Evolutionary conservation across 495 filamentous ascomycete species (phyloP).

Genomic region (Penicillium atrosanguineum): DNA sequence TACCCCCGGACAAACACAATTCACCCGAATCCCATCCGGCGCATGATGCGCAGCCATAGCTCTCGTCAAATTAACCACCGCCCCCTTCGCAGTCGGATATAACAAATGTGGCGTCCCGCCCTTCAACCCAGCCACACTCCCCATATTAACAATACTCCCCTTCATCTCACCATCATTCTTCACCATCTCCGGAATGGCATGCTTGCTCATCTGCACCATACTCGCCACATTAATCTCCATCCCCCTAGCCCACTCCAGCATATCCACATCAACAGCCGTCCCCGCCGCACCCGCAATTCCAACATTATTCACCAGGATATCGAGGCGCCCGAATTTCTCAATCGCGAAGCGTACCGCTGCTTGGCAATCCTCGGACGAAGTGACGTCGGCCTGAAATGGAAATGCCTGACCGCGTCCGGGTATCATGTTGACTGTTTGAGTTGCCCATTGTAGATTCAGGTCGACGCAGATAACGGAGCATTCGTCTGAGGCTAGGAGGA

Average conservation of each 20-base stretch:
- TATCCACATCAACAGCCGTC: slow-evolving; percentile 53
- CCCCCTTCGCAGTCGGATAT: slow-evolving; percentile 62
- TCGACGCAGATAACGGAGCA: slow-evolving; percentile 44
- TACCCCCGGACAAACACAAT: slow-evolving; percentile 57
- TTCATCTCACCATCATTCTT: slow-evolving; percentile 37
- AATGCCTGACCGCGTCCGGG: slow-evolving; percentile 28
- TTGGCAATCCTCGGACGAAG: slow-evolving; percentile 44
- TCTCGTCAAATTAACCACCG: slow-evolving; percentile 56
- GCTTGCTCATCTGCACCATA: slow-evolving; percentile 58
- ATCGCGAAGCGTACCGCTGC: slow-evolving; percentile 36
- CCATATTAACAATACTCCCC: slow-evolving; percentile 57
- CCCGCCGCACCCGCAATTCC: slow-evolving; percentile 53
- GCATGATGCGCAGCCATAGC: slow-evolving; percentile 60
- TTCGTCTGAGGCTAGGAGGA: too few relatives aligned
- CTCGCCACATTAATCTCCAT: slow-evolving; percentile 57
- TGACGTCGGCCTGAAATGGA: slow-evolving; percentile 48
- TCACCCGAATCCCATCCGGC: slow-evolving; percentile 51
- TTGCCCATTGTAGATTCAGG: slow-evolving; percentile 42
- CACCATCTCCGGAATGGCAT: slow-evolving; percentile 53
- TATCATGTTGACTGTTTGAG: slow-evolving; percentile 49
- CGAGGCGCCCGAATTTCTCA: slow-evolving; percentile 44
- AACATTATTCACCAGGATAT: slow-evolving; percentile 59
- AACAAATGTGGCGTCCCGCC: slow-evolving; percentile 58
- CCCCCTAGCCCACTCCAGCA: slow-evolving; percentile 49
- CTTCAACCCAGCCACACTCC: slow-evolving; percentile 52